Percentiles rank a stretch among this genome's conserved stretches.
Evolutionary conservation across 2,329 filamentous ascomycete genomes (phyloP).

Genomic region (Fusarium protoensiforme): DNA sequence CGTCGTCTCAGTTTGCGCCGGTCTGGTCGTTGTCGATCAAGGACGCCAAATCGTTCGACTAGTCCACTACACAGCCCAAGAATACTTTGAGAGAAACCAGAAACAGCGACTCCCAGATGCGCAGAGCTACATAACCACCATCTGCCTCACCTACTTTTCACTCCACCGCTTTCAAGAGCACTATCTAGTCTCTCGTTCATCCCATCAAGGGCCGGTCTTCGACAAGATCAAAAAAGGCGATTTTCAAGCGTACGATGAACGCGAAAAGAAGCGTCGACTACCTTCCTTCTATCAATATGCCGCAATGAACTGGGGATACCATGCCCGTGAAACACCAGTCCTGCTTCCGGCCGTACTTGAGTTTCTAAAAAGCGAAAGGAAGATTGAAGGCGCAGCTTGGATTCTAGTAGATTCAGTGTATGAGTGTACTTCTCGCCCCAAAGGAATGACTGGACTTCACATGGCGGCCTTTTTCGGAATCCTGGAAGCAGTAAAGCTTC

Average conservation of each 20-base stretch:
- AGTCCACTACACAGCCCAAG: conserved; percentile 51
- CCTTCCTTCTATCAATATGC: too few relatives aligned
- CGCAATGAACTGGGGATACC: not conserved
- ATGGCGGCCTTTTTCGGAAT: not conserved
- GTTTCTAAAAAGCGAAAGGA: not conserved
- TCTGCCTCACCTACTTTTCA: not conserved
- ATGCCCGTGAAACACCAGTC: not conserved
- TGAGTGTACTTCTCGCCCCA: too few relatives aligned
- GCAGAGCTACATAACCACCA: not conserved
- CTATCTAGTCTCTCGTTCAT: too few relatives aligned
- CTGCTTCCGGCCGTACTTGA: not conserved
- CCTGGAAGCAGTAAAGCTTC: not conserved
- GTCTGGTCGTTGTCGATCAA: not conserved
- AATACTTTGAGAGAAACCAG: conserved; percentile 51
- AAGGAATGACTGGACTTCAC: not conserved
- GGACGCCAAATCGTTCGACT: not conserved
- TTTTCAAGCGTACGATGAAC: too few relatives aligned
- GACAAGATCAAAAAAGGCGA: too few relatives aligned
- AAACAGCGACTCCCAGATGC: conserved; percentile 40
- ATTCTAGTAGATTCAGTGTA: too few relatives aligned
- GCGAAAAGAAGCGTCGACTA: too few relatives aligned
- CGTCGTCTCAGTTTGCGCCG: not conserved
- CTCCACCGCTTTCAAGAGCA: too few relatives aligned
- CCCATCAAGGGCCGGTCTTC: too few relatives aligned
- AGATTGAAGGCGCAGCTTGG: too few relatives aligned